These are phyloP conservation scores for Trametes villosa DNA, from an alignment of 768 basidiomycete species.

Conservation along the genomic window DNA sequence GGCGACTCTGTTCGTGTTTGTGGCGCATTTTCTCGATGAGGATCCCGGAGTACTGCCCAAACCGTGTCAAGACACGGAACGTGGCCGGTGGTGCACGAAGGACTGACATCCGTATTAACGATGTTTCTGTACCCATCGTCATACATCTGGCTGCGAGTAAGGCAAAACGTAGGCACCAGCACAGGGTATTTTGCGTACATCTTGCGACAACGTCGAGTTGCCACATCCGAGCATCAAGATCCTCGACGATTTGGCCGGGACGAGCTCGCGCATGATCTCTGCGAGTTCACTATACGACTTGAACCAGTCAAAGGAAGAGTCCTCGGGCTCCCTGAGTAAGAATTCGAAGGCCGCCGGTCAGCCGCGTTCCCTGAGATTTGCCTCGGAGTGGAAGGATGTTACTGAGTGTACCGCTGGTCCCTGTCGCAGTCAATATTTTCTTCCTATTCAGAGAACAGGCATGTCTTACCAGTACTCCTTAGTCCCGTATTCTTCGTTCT, in stretches of 20 bases:
- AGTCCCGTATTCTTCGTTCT: conserved; percentile 70
- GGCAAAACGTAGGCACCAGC: background rate
- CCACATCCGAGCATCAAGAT: conserved; percentile 87
- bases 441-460: background rate
- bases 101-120: conserved; percentile 73
- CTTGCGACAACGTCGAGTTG: conserved; percentile 79
- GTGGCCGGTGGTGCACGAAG: background rate
- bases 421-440: conserved; percentile 38
- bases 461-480: conserved; percentile 66
- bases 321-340: conserved; percentile 54
- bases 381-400: conserved; percentile 31
- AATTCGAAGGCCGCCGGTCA: background rate
- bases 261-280: conserved; percentile 57
- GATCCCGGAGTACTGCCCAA: conserved; percentile 67
- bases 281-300: conserved; percentile 80
- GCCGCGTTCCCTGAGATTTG: too few species aligned
- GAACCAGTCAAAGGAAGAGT: conserved; percentile 84
- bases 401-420: conserved; percentile 75
- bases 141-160: conserved; percentile 63
- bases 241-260: conserved; percentile 61
- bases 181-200: conserved; percentile 47
- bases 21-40: conserved; percentile 75
- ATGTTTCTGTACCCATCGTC: conserved; percentile 84
- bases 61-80: background rate
- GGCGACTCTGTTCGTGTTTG: conserved; percentile 52